Base-by-base conservation (phyloP, 1,284 basidiomycete genomes). In the Pterula multifida region DNA sequence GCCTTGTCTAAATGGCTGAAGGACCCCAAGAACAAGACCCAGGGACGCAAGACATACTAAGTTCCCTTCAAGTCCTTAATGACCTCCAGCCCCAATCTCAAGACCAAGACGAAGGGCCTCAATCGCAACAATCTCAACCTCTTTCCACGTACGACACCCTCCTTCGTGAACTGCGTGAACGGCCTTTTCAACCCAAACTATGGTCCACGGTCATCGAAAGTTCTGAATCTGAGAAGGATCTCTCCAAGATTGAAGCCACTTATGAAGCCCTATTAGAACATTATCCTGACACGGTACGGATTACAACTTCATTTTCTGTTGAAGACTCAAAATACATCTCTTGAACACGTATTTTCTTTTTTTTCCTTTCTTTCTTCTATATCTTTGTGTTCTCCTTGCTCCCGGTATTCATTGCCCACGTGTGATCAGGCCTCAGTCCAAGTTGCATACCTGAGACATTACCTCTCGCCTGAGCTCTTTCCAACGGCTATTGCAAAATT, bases 401-500 rank as follows among this genome's bases (percentile, higher is more conserved):
- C n/a, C 42, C 22, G 42, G 11, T 17, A 12, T 23, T 44, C 17
- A 9, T 17, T 23, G 42, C 45, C 19, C 11, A 45, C 36, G 49
- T n/a, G 22, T 42, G 39, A 42, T 42, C 55, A 87, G 85, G 75
- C 81, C 13, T 75, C 79, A 11, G 81, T 79, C 0, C 85, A 90
- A 66, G 84, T 88, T 55, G 81, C 84, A 23, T 93, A 92, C 61
- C 76, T 93, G 60, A 81, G 79, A 52, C 84, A 92, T 59, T 89
- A 86, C 72, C 75, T 47, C 63, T 66, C 55, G 76, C 73, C 23
- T 68, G 72, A 19, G 72, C 77, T 42, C 21, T 86, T 85, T 63
- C 74, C 75, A 55, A 79, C 81, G 59, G 86, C 83, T 25, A 84
- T 90, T 67, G 72, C 75, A 15, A 66, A 91, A 19, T 94, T 95